Evolutionary conservation across 305 asterid species (phyloP).

Genomic region (Plantago coronopus): DNA sequence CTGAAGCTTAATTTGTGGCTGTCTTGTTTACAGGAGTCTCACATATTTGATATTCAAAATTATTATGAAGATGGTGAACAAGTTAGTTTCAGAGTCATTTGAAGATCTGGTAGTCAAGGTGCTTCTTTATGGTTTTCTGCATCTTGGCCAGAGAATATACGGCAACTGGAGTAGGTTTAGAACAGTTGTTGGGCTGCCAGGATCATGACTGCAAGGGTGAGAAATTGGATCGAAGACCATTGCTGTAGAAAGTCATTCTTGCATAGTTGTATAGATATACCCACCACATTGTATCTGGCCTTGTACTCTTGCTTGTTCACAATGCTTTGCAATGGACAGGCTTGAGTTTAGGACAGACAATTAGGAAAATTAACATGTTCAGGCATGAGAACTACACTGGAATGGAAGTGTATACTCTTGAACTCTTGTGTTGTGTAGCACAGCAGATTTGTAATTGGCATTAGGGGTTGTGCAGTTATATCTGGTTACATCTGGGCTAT

Average conservation of each 20-base stretch:
- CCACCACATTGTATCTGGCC: neutral
- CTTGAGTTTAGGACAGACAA: neutral
- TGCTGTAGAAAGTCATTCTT: neutral
- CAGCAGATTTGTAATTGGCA: neutral
- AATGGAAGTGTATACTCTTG: neutral
- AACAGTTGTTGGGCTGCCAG: neutral
- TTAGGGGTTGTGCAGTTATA: neutral
- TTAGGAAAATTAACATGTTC: neutral
- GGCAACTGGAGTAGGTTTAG: constrained; percentile 2
- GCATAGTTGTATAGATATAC: neutral
- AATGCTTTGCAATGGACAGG: neutral
- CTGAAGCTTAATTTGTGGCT: constrained; percentile 15
- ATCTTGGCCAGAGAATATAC: constrained; percentile 24
- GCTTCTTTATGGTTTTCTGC: constrained; percentile 23
- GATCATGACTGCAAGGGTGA: constrained; percentile 1
- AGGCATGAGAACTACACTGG: neutral
- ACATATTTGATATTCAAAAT: constrained; percentile 24
- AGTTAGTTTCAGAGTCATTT: constrained; percentile 35
- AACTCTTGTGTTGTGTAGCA: neutral
- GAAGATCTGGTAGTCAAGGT: constrained; percentile 44
- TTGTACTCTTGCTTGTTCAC: neutral
- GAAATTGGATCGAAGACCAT: constrained; percentile 6
- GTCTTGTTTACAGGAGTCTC: constrained; percentile 31
- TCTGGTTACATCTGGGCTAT: too few relatives aligned
- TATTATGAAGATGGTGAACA: constrained; percentile 35